Conservation (phyloP, 768 basidiomycete genomes). For the Butyriboletus loyo region DNA sequence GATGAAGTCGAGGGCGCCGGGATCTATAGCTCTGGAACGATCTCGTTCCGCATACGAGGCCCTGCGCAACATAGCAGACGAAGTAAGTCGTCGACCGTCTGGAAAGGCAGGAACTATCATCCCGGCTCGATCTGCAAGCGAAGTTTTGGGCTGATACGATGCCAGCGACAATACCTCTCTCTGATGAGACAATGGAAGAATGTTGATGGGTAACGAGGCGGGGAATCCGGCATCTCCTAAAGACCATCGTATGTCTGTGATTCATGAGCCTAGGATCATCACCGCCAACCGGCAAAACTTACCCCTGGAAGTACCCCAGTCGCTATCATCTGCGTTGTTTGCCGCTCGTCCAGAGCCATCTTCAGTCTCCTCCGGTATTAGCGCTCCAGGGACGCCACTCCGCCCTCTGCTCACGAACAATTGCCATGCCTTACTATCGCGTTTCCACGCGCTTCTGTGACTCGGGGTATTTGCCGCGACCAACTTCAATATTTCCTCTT, state of each 20-base stretch:
- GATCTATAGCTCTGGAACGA: conserved; percentile 59
- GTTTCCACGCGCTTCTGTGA: conserved; percentile 68
- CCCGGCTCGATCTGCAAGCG: conserved; percentile 39
- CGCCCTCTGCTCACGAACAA: conserved; percentile 45
- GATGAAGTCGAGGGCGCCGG: conserved; percentile 63
- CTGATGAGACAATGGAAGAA: conserved; percentile 37
- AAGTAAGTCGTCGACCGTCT: conserved; percentile 17
- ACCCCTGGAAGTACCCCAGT: conserved; percentile 29
- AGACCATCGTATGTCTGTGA: conserved; percentile 25
- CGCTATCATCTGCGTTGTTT: conserved; percentile 20
- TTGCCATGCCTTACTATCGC: conserved; percentile 62
- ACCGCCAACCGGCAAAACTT: conserved; percentile 5
- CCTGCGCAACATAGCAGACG: conserved; percentile 53
- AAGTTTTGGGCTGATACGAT: conserved; percentile 55
- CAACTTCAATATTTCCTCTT: conserved; percentile 54
- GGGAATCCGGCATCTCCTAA: conserved; percentile 38
- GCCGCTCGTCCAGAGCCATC: conserved; percentile 21
- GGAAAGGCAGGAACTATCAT: conserved; percentile 30
- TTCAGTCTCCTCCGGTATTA: conserved; percentile 37
- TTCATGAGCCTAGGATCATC: conserved; percentile 7
- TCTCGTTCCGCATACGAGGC: conserved; percentile 70
- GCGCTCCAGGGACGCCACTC: conserved; percentile 26
- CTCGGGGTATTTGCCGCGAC: conserved; percentile 71
- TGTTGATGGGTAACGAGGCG: conserved; percentile 62
- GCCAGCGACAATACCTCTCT: conserved; percentile 47